Evolutionary conservation across 345 rosid species (phyloP).

Genomic region (rapeseed (Brassica napus)): Da-Ae NC_063440.1:24059501-24060000

Average conservation of each 20-base stretch:
- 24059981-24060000: slow-evolving; percentile 89
- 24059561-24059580: neutral
- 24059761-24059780: neutral
- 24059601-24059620: neutral
- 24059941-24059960: slow-evolving; percentile 90
- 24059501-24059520: slow-evolving; percentile 44
- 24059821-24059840: too few relatives aligned
- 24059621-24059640: neutral
- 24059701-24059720: neutral
- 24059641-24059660: neutral
- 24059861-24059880: neutral
- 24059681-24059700: neutral
- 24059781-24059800: neutral
- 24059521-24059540: slow-evolving; percentile 40
- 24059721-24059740: neutral
- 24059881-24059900: slow-evolving; percentile 98
- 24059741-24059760: neutral
- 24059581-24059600: neutral
- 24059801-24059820: neutral
- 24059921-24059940: slow-evolving; percentile 93
- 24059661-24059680: neutral
- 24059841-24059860: neutral
- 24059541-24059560: slow-evolving; percentile 45
- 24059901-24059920: slow-evolving; percentile 60
- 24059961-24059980: slow-evolving; percentile 97